Base-by-base conservation (phyloP, 73 alveolate genomes). In the Paramecium biaurelia region DNA sequence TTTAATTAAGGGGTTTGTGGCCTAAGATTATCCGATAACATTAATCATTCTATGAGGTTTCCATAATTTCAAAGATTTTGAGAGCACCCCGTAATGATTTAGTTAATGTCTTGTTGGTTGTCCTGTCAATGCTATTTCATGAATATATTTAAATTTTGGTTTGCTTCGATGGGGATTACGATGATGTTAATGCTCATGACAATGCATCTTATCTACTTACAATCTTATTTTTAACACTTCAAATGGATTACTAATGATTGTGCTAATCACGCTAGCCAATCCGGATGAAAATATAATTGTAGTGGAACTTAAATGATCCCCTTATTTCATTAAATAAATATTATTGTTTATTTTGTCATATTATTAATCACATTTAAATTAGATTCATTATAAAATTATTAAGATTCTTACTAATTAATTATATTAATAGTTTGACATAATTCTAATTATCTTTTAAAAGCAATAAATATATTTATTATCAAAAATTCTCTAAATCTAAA, bases 201-300 rank as follows among this genome's bases (percentile, higher is more conserved):
- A 82, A 34, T 70, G 49, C 85, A 89, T 70, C 24, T 82, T 42
- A 18, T 67, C 76, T 43, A 85, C 82, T 70, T 79, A 20, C 32
- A 79, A 72, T 32, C 94, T 35, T 1, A 89, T 82, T 89, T 89
- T 89, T 26, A 89, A 72, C 7, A 89, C 94, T 45, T 89, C 94
- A 45, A 89, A 82, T 26, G 94, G 94, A 72, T 89, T 89, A 35
- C 85, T 63, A 18, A 89, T 38, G 15, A 89, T 35, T 41, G 94
- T 82, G 37, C 88, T 57, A 11, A 89, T 43, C n/a, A 89, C 67
- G 15, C 88, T 57, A 8, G 94, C 94, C 11, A 89, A 37, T 15
- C 92, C 87, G 3, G 94, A 89, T 28, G 94, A 76, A 21, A 82
- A 26, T 10, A 86, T 63, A 21, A 86, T 86, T 74, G 67, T 74